These are phyloP conservation scores for Aspergillus intermedius DNA, from an alignment of 2,329 filamentous ascomycete genomes.

Conservation along the genomic window DNA sequence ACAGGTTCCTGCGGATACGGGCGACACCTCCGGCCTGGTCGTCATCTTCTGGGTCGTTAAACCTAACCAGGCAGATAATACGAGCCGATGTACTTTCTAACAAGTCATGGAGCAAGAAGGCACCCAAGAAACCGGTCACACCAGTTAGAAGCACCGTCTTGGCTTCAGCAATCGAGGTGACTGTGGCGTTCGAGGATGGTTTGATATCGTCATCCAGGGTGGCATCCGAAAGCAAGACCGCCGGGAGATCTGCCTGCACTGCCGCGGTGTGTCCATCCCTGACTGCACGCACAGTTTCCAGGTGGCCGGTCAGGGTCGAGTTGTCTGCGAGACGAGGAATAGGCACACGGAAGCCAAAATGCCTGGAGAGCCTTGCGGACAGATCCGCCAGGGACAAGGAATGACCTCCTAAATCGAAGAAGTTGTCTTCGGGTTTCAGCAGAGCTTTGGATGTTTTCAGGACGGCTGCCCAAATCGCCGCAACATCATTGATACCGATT, in stretches of 20 bases:
- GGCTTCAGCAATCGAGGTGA: slow-evolving; percentile 57
- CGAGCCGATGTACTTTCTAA: slow-evolving; percentile 62
- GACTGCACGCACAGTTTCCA: slow-evolving; percentile 63
- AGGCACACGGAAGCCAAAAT: slow-evolving; percentile 67
- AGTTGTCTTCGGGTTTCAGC: slow-evolving; percentile 65
- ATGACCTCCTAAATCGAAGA: slow-evolving; percentile 76
- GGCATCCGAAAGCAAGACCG: slow-evolving; percentile 61
- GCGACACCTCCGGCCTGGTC: slow-evolving; percentile 63
- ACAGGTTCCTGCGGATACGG: slow-evolving; percentile 65
- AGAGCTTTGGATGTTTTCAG: slow-evolving; percentile 58
- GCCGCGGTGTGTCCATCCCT: slow-evolving; percentile 67
- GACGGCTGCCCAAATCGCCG: slow-evolving; percentile 64
- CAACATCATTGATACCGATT: slow-evolving; percentile 61
- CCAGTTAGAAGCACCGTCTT: slow-evolving; percentile 66
- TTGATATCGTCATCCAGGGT: slow-evolving; percentile 64
- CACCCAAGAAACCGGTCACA: slow-evolving; percentile 68
- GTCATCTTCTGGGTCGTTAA: slow-evolving; percentile 59
- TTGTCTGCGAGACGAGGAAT: slow-evolving; percentile 64
- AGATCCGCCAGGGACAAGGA: slow-evolving; percentile 71
- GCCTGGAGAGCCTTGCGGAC: slow-evolving; percentile 61
- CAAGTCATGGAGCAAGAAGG: slow-evolving; percentile 64
- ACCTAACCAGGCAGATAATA: slow-evolving; percentile 67
- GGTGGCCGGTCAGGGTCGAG: slow-evolving; percentile 65
- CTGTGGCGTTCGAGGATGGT: slow-evolving; percentile 41
- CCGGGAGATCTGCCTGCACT: slow-evolving; percentile 67